These are phyloP conservation scores for Blastobotrys americana DNA, from an alignment of 805 yeast species.

Conservation along the genomic window DNA sequence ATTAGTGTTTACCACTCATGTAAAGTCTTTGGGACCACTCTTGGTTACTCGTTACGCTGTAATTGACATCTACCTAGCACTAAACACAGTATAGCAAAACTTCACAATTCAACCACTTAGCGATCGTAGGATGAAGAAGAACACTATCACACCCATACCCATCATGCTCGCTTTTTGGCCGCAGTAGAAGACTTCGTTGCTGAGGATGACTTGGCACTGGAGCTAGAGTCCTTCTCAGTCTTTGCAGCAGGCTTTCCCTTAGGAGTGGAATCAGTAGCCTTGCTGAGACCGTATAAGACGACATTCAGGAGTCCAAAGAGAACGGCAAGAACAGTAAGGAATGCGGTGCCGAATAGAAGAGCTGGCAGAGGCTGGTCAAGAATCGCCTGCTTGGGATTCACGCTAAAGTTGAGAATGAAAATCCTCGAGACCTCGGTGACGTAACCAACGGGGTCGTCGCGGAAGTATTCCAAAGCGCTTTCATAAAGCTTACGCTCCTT, in stretches of 20 bases:
- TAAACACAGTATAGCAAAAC: too few relatives aligned
- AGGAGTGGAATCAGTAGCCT: background rate
- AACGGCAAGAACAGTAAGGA: conserved; percentile 20
- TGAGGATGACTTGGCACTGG: conserved; percentile 4
- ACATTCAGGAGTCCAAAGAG: conserved; percentile 24
- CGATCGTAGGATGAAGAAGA: too few relatives aligned
- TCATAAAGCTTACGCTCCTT: conserved; percentile 18
- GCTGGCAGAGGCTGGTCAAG: conserved; percentile 32
- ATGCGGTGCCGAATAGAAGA: conserved; percentile 23
- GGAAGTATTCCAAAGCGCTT: conserved; percentile 25
- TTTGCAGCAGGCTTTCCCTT: conserved; percentile 7
- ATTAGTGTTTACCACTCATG: too few relatives aligned
- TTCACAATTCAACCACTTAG: too few relatives aligned
- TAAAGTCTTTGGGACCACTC: too few relatives aligned
- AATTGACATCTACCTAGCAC: too few relatives aligned
- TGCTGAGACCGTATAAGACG: conserved; percentile 11
- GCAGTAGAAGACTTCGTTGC: conserved; percentile 12
- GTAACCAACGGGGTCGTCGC: conserved; percentile 30
- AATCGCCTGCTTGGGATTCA: conserved; percentile 29
- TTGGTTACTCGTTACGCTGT: too few relatives aligned
- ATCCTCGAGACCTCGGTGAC: conserved; percentile 21
- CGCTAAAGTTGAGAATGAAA: conserved; percentile 27
- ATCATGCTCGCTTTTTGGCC: conserved; percentile 16
- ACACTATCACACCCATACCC: too few relatives aligned
- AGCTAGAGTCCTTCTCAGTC: conserved; percentile 1